phyloP scores from a whole-genome alignment of 208 protist species.

The Strigomonas oncopelti region DNA sequence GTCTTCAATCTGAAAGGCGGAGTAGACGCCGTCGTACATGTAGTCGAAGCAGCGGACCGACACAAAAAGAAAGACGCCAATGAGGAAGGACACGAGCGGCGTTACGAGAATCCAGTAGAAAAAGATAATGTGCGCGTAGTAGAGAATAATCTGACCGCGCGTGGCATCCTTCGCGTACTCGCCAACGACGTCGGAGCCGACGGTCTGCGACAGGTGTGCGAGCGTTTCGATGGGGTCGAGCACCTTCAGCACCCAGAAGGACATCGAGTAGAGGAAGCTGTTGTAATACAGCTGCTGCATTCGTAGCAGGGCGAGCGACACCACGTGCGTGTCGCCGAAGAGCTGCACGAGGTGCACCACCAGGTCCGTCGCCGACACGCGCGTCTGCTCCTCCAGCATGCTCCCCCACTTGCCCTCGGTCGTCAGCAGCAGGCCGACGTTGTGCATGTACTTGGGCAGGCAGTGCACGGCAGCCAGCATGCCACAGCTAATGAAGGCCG shows the following conservation, averaged over 20 bases:
- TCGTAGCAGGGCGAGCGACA: slow-evolving; percentile 6
- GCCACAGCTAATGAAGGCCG: slow-evolving; percentile 42
- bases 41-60: slow-evolving; percentile 70
- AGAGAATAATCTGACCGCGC: slow-evolving; percentile 42
- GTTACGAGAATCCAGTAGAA: slow-evolving; percentile 83
- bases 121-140: slow-evolving; percentile 68
- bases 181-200: slow-evolving; percentile 40
- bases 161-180: slow-evolving; percentile 34
- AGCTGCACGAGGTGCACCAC: slow-evolving; percentile 19
- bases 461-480: slow-evolving; percentile 51
- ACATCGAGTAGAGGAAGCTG: slow-evolving; percentile 18
- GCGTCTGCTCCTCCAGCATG: slow-evolving; percentile 51
- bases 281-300: slow-evolving; percentile 16
- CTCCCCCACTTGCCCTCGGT: slow-evolving; percentile 44
- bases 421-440: slow-evolving; percentile 45
- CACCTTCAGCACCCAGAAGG: slow-evolving; percentile 34
- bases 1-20: slow-evolving; percentile 84
- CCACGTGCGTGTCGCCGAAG: slow-evolving; percentile 24
- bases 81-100: slow-evolving; percentile 70
- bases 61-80: slow-evolving; percentile 69
- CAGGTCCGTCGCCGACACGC: slow-evolving; percentile 15
- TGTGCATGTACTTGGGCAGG: slow-evolving; percentile 44
- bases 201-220: slow-evolving; percentile 41
- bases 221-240: slow-evolving; percentile 67
- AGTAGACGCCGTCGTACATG: slow-evolving; percentile 76